Evolutionary conservation across 148 eudicot species (phyloP).

Genomic region (Spergularia bocconei): DNA sequence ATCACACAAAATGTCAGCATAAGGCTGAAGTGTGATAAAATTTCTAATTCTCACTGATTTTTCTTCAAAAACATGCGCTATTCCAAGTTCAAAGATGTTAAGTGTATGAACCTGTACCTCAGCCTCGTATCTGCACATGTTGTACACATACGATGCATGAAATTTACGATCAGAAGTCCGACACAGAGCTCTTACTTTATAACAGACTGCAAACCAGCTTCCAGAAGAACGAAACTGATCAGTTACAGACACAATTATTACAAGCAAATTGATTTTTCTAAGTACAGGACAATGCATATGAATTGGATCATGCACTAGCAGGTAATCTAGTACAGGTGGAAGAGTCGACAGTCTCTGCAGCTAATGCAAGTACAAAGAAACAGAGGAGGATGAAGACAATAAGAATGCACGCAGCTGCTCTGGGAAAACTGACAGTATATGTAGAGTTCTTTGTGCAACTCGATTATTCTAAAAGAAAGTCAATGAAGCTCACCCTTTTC

Average conservation of each 20-base stretch:
- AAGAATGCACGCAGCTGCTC: slow-evolving; percentile 56
- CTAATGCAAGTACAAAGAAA: slow-evolving; percentile 72
- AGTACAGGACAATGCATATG: background rate
- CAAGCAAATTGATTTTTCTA: too few relatives aligned
- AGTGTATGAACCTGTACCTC: slow-evolving; percentile 17
- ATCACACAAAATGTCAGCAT: too few relatives aligned
- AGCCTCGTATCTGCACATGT: slow-evolving; percentile 22
- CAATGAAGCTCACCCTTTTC: too few relatives aligned
- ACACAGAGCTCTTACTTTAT: too few relatives aligned
- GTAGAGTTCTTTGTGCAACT: too few relatives aligned
- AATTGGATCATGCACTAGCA: background rate
- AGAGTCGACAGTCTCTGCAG: slow-evolving; percentile 61
- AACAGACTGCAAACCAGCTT: too few relatives aligned
- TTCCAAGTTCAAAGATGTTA: slow-evolving; percentile 17
- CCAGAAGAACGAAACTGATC: too few relatives aligned
- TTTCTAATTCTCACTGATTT: background rate
- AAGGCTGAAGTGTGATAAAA: background rate
- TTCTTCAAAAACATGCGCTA: background rate
- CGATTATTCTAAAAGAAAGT: too few relatives aligned
- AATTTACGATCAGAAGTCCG: too few relatives aligned
- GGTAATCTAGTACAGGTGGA: slow-evolving; percentile 28
- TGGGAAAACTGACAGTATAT: slow-evolving; percentile 52
- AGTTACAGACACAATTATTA: too few relatives aligned
- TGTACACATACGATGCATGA: too few relatives aligned
- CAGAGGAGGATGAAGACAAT: slow-evolving; percentile 84